phyloP scores from a whole-genome alignment of 1,139 yeast species.

The Pichiaceae sp. region DNA sequence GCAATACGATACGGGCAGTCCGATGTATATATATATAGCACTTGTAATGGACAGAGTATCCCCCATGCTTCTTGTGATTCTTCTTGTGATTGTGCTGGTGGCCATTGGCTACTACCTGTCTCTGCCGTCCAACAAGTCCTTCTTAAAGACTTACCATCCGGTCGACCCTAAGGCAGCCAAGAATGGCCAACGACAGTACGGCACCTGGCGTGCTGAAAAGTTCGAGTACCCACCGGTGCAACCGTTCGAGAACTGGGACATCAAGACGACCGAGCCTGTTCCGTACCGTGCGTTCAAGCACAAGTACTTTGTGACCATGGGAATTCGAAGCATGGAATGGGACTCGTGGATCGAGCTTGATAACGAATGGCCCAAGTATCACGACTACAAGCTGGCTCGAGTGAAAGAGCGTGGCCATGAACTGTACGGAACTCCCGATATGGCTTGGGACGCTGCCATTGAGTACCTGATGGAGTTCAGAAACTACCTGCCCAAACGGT shows the following conservation, averaged over 20 bases:
- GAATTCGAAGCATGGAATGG: constrained; percentile 54
- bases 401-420: constrained; percentile 37
- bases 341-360: constrained; percentile 59
- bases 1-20: no score
- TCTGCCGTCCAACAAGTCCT: constrained; percentile 6
- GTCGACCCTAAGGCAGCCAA: constrained; percentile 24
- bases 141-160: constrained; percentile 18
- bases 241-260: constrained; percentile 42
- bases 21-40: no score
- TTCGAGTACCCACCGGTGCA: constrained; percentile 42
- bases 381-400: constrained; percentile 27
- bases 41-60: no score
- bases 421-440: constrained; percentile 43
- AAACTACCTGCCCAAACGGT: constrained; percentile 45
- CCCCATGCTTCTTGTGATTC: no score
- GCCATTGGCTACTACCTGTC: neutral
- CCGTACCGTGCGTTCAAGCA: constrained; percentile 59
- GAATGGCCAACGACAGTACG: constrained; percentile 34
- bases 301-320: constrained; percentile 52
- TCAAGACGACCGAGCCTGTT: constrained; percentile 41
- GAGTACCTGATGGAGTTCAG: constrained; percentile 49
- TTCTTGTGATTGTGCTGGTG: neutral
- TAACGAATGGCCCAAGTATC: constrained; percentile 52
- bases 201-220: constrained; percentile 45
- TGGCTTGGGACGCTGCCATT: constrained; percentile 46